Evolutionary conservation across 495 filamentous ascomycete species (phyloP).

Genomic region (Amorphotheca resinae): DNA sequence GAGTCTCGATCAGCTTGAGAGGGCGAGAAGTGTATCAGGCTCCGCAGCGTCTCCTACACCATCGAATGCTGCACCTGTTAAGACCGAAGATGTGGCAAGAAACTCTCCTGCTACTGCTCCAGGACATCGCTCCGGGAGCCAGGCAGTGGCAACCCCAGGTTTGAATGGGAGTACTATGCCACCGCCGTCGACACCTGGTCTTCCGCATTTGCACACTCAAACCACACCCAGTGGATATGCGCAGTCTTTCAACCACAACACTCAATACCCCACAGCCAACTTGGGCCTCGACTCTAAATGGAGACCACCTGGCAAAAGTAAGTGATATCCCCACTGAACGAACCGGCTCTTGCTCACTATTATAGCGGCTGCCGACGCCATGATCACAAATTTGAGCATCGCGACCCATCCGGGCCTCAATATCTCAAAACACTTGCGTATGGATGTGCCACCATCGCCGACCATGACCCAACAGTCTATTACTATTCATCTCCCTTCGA

Average conservation of each 20-base stretch:
- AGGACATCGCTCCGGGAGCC: conserved; percentile 17
- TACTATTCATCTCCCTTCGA: conserved; percentile 48
- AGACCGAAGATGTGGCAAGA: conserved; percentile 29
- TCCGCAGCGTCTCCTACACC: conserved; percentile 37
- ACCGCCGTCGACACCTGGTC: conserved; percentile 28
- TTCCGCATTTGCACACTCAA: conserved; percentile 23
- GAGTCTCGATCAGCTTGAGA: conserved; percentile 22
- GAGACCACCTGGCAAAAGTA: conserved; percentile 45
- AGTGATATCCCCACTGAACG: conserved; percentile 12
- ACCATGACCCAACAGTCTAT: conserved; percentile 49
- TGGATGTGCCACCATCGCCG: conserved; percentile 48
- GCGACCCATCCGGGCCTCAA: conserved; percentile 50
- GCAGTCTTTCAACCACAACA: conserved; percentile 16
- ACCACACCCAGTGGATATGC: conserved; percentile 12
- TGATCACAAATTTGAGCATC: conserved; percentile 55
- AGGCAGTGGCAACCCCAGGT: conserved; percentile 20
- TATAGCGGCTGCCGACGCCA: conserved; percentile 38
- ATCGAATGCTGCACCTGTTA: conserved; percentile 28
- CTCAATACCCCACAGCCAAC: conserved; percentile 10
- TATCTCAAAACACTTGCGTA: conserved; percentile 35
- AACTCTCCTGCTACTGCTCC: conserved; percentile 19
- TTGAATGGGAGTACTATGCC: conserved; percentile 26
- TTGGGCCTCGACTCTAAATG: conserved; percentile 20
- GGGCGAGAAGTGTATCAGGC: conserved; percentile 31
- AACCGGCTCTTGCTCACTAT: conserved; percentile 4